These are phyloP conservation scores for Pachysandra terminalis DNA, from an alignment of 164 flowering plant species.

Conservation along the genomic window DNA sequence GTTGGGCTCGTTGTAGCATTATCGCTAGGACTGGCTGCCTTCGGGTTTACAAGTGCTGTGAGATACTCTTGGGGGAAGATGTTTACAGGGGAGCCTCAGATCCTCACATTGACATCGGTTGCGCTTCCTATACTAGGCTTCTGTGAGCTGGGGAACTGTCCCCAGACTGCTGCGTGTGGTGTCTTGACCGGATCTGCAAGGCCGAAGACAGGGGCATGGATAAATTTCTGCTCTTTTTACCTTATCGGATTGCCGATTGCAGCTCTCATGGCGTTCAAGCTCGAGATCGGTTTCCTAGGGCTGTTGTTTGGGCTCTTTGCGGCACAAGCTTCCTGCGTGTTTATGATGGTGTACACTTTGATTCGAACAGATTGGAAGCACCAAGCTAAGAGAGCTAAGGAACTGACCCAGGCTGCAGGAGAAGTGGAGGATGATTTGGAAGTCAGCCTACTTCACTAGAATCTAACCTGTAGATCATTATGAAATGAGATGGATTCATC, in stretches of 20 bases:
- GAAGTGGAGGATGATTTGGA: constrained; percentile 26
- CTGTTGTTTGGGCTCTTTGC: constrained; percentile 46
- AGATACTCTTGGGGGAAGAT: constrained; percentile 42
- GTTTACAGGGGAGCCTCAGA: constrained; percentile 35
- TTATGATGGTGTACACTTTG: constrained; percentile 42
- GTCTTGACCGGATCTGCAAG: constrained; percentile 54
- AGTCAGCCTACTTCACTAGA: neutral
- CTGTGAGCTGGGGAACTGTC: constrained; percentile 42
- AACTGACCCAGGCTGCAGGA: constrained; percentile 28
- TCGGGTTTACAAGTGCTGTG: constrained; percentile 23
- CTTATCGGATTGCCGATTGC: constrained; percentile 47
- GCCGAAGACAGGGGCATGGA: constrained; percentile 38
- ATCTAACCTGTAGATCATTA: neutral
- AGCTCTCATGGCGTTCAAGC: constrained; percentile 26
- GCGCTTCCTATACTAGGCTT: constrained; percentile 45
- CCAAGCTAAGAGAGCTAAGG: constrained; percentile 40
- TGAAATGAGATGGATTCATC: neutral
- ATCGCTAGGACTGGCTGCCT: constrained; percentile 23
- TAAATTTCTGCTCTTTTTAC: constrained; percentile 46
- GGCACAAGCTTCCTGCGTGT: constrained; percentile 38
- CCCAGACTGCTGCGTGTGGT: constrained; percentile 52
- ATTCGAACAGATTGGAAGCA: constrained; percentile 44
- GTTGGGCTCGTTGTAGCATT: constrained; percentile 32
- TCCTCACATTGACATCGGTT: constrained; percentile 25
- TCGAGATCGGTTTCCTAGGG: constrained; percentile 39